phyloP scores from a whole-genome alignment of 768 basidiomycete species.

The Podaxis sp. region DNA sequence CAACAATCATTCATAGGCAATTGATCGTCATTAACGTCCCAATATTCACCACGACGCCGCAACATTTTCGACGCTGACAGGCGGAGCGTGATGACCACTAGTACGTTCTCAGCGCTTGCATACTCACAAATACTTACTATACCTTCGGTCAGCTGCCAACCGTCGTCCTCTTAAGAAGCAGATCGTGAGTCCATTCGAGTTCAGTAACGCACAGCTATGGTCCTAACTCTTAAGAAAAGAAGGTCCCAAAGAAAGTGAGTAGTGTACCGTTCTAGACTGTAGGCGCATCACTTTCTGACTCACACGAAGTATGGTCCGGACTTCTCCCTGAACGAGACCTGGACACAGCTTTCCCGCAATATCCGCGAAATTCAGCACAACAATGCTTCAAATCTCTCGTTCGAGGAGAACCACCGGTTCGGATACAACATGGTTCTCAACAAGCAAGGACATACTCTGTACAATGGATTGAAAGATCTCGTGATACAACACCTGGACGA shows the following conservation, averaged over 20 bases:
- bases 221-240: constrained; percentile 27
- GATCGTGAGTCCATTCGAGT: constrained; percentile 37
- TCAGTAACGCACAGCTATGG: neutral
- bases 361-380: constrained; percentile 95
- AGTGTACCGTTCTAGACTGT: neutral
- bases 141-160: constrained; percentile 21
- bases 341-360: constrained; percentile 77
- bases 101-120: constrained; percentile 11
- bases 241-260: constrained; percentile 45
- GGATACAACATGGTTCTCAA: constrained; percentile 93
- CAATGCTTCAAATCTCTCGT: constrained; percentile 76
- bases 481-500: constrained; percentile 80
- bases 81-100: constrained; percentile 16
- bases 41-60: neutral
- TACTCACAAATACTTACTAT: neutral
- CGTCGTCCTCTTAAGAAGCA: constrained; percentile 33
- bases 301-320: constrained; percentile 64
- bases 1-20: neutral
- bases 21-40: neutral
- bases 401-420: constrained; percentile 87
- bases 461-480: constrained; percentile 78
- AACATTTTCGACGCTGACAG: neutral
- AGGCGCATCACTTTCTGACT: neutral
- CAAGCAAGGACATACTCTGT: constrained; percentile 81
- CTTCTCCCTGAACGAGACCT: constrained; percentile 80